phyloP scores from a whole-genome alignment of 257 asterid species.

The Solanum peruvianum region DNA sequence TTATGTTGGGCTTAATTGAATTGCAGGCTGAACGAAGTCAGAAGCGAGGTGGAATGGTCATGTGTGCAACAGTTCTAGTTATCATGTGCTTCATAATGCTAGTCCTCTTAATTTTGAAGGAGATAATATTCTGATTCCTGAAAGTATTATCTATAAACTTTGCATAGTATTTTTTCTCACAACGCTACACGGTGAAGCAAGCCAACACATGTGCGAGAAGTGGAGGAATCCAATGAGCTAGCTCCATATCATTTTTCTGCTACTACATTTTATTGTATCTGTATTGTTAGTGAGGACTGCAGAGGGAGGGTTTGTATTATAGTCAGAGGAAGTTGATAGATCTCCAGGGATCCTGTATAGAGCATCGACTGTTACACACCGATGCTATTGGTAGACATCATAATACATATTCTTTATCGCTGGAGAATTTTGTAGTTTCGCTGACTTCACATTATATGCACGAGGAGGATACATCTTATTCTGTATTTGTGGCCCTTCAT shows the following conservation, averaged over 20 bases:
- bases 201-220: neutral
- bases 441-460: neutral
- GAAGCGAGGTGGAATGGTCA: conserved; percentile 91
- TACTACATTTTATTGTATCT: neutral
- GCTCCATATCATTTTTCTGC: neutral
- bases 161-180: neutral
- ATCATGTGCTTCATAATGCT: conserved; percentile 92
- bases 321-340: conserved; percentile 2
- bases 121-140: conserved; percentile 44
- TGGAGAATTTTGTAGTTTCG: neutral
- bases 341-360: conserved; percentile 44
- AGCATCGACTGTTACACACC: neutral
- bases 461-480: neutral
- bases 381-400: neutral
- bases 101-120: conserved; percentile 74
- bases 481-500: neutral
- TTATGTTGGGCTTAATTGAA: conserved; percentile 1
- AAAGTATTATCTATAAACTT: neutral
- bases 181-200: neutral
- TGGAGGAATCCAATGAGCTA: neutral
- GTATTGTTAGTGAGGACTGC: neutral
- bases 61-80: conserved; percentile 78
- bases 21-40: conserved; percentile 95
- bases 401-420: neutral
- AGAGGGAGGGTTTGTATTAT: conserved; percentile 14